phyloP scores from a whole-genome alignment of 2,329 filamentous ascomycete species.

The Sporothrix curviconia region DNA sequence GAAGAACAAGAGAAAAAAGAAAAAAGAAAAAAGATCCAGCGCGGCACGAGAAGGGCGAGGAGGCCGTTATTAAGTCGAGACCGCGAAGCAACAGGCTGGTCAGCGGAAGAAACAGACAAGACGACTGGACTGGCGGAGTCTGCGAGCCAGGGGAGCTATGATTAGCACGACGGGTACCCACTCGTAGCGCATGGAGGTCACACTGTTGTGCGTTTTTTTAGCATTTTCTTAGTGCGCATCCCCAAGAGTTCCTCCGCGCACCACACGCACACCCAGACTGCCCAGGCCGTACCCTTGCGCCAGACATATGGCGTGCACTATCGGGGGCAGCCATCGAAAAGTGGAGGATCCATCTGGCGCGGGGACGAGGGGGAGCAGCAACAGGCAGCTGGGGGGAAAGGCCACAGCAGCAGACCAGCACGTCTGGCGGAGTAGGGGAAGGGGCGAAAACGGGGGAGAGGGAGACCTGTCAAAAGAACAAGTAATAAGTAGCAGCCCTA shows the following conservation, averaged over 20 bases:
- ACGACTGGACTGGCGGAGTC: conserved; percentile 1
- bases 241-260: no score
- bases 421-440: conserved; percentile 18
- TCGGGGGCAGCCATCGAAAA: conserved; percentile 8
- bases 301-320: neutral
- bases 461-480: no score
- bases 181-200: conserved; percentile 1
- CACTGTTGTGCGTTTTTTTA: neutral
- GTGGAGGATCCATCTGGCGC: conserved; percentile 4
- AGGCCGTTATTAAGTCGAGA: conserved; percentile 15
- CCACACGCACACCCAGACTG: no score
- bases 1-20: neutral
- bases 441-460: conserved; percentile 12
- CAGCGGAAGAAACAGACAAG: conserved; percentile 12
- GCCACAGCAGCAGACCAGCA: neutral
- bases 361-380: conserved; percentile 5
- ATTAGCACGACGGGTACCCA: conserved; percentile 12
- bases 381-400: neutral
- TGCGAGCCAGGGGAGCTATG: conserved; percentile 12
- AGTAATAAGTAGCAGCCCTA: neutral
- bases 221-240: no score
- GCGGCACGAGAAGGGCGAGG: conserved; percentile 6
- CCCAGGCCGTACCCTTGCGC: neutral
- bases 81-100: conserved; percentile 9
- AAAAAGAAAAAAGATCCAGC: neutral